A percentile compares a stretch with the other conserved stretches of the same genome.
Conservation (phyloP, 305 asterid species). For the Fraxinus albicans region DNA sequence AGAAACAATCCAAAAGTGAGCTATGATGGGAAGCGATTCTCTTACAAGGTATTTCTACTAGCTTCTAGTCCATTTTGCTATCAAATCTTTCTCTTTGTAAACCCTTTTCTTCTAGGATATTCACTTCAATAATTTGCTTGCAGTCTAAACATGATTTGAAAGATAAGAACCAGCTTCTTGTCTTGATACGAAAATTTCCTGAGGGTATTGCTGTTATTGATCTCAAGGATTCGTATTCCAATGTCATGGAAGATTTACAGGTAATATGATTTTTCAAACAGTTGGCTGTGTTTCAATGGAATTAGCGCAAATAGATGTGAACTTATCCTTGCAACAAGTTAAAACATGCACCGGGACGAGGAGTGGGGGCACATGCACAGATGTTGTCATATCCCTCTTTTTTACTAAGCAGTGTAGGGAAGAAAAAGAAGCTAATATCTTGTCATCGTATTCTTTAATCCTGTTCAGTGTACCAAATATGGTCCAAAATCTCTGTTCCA, state of each 20-base stretch:
- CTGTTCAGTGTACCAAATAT: neutral
- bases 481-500: neutral
- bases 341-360: neutral
- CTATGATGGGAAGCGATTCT: conserved; percentile 46
- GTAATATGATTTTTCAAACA: conserved; percentile 33
- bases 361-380: neutral
- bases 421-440: neutral
- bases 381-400: neutral
- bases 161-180: conserved; percentile 64
- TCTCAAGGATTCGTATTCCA: conserved; percentile 83
- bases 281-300: neutral
- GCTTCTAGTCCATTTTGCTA: neutral
- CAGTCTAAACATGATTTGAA: conserved; percentile 85
- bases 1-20: conserved; percentile 81
- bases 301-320: neutral
- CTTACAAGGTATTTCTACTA: neutral
- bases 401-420: neutral
- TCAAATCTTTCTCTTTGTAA: neutral
- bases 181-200: conserved; percentile 55
- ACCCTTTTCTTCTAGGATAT: neutral
- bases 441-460: neutral
- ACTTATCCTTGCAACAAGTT: neutral
- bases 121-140: conserved; percentile 15
- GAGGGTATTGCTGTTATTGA: conserved; percentile 89
- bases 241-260: conserved; percentile 89